Evolutionary conservation across 78 protist species (phyloP), one percentile per base, ranked within the genome.

Genomic region (Planoprotostelium fungivorum): DNA sequence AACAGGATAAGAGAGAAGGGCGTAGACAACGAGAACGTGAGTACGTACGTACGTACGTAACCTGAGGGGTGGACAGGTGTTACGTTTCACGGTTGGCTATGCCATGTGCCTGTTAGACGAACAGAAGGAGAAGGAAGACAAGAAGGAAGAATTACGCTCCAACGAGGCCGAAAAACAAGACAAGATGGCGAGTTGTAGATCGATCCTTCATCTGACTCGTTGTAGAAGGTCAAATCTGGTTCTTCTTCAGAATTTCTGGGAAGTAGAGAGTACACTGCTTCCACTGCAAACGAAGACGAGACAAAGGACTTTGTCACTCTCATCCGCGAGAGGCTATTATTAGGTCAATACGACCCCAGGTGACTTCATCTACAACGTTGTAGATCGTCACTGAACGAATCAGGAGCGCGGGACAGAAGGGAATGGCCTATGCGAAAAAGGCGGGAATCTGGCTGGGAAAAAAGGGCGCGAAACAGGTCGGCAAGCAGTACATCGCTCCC

Each of bases 381-480:
- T 16, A 51, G 73, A 5, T 51, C 16, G 5, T 51, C 73, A 25
- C 73, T 51, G 73, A 25, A 51, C 16, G 73, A 5, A 25, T 51
- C 73, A 51, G 73, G 73, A 51, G 73, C 73, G 73, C 73, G 5
- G 73, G 73, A 51, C 73, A 51, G 73, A 51, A 51, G 73, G 73
- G 73, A 16, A 16, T 16, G 16, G 73, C 73, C 5, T 51, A 51
- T 16, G 73, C 73, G 31, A 51, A 51, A 51, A 51, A 51, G 73
- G 73, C 73, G 73, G 73, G 73, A 51, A 51, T 51, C 16, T 51
- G 5, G 31, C 73, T 51, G 31, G 73, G 73, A 5, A 51, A 51
- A 16, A 51, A 51, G 73, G 73, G 73, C 16, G 31, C 16, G 31
- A 51, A 51, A 51, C 73, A 51, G 31, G 73, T 16, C 16, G 31